These are phyloP conservation scores for Royoungia palumana DNA, from an alignment of 768 basidiomycete genomes.

Conservation along the genomic window DNA sequence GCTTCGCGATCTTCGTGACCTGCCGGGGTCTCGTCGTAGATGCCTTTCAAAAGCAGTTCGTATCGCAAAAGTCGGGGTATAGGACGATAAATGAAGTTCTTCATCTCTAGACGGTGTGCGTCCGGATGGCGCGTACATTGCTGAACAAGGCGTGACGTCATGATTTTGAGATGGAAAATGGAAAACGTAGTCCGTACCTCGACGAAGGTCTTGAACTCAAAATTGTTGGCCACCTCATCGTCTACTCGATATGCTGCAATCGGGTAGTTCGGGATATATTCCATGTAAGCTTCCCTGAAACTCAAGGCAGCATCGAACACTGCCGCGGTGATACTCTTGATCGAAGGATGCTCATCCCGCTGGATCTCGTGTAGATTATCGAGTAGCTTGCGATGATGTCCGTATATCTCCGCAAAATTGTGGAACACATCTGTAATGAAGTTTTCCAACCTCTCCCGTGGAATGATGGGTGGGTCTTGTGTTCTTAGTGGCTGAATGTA, in stretches of 20 bases:
- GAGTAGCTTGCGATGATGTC: conserved; percentile 72
- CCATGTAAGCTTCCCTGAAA: conserved; percentile 90
- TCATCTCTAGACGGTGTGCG: conserved; percentile 84
- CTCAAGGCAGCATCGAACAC: conserved; percentile 88
- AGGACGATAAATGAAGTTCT: conserved; percentile 88
- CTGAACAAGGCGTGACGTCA: conserved; percentile 24
- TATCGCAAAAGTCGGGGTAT: conserved; percentile 90
- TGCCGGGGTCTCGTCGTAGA: conserved; percentile 70
- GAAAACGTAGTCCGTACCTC: conserved; percentile 49
- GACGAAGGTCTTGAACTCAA: conserved; percentile 75
- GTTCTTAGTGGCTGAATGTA: conserved; percentile 73
- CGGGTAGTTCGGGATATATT: conserved; percentile 91
- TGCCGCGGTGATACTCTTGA: conserved; percentile 77
- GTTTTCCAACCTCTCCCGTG: conserved; percentile 60
- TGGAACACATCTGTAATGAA: conserved; percentile 90
- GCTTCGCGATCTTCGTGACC: conserved; percentile 78
- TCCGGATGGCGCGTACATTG: conserved; percentile 63
- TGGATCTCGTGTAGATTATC: conserved; percentile 84
- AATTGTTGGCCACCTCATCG: conserved; percentile 81
- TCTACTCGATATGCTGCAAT: conserved; percentile 86
- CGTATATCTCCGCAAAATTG: conserved; percentile 75
- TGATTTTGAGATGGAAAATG: background rate
- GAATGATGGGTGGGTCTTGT: conserved; percentile 75
- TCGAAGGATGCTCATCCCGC: conserved; percentile 78
- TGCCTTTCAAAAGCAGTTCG: conserved; percentile 75